phyloP scores from a whole-genome alignment of 2,329 filamentous ascomycete genomes.

The Exophiala viscosa region DNA sequence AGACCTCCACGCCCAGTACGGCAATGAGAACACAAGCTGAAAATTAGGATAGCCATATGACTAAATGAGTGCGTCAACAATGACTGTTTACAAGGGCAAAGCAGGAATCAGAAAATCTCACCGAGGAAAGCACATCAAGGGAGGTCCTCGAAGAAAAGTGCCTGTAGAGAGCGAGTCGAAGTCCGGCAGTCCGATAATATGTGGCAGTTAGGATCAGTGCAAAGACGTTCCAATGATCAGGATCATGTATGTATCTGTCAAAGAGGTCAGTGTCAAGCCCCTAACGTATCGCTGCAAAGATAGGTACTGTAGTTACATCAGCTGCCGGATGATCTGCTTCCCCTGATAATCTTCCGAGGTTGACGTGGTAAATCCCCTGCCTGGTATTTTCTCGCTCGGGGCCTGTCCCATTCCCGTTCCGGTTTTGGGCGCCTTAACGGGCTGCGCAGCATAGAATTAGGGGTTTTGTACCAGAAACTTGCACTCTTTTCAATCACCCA shows the following conservation, averaged over 20 bases:
- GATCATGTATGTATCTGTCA: slow-evolving; percentile 6
- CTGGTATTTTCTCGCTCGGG: no score
- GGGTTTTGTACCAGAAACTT: no score
- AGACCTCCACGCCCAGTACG: background rate
- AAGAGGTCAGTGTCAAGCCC: background rate
- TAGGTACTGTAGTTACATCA: background rate
- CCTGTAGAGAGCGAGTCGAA: slow-evolving; percentile 3
- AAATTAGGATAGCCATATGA: background rate
- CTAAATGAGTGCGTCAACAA: background rate
- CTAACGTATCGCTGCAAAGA: background rate
- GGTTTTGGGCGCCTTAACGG: no score
- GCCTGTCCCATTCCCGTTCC: no score
- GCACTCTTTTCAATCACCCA: background rate
- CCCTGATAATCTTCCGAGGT: no score
- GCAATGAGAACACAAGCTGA: background rate
- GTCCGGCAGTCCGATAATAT: background rate
- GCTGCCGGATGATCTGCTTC: no score
- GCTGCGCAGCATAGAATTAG: no score
- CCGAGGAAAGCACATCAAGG: background rate
- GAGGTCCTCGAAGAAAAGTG: background rate
- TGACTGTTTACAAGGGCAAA: no score
- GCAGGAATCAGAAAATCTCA: background rate
- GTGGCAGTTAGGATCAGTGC: slow-evolving; percentile 9
- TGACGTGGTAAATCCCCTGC: no score
- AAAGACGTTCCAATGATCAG: slow-evolving; percentile 2